phyloP scores from a whole-genome alignment of 441 rosid species.

The Erodium texanum region DNA sequence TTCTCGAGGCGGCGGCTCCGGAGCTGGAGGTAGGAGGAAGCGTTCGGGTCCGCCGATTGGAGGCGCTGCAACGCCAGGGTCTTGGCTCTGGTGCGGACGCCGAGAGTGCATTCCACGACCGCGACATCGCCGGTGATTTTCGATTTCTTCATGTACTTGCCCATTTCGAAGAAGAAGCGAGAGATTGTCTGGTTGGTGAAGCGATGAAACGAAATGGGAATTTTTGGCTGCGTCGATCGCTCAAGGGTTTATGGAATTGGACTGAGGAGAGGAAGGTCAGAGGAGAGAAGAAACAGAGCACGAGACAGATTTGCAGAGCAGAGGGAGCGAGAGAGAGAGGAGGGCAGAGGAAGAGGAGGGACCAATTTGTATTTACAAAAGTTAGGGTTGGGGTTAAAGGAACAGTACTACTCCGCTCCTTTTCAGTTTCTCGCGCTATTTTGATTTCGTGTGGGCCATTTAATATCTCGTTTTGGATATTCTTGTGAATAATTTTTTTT shows the following conservation, averaged over 20 bases:
- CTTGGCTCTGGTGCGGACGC: constrained; percentile 51
- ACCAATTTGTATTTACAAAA: background rate
- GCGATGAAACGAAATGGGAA: background rate
- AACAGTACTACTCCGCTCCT: background rate
- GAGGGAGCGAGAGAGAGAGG: background rate
- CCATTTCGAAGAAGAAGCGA: constrained; percentile 23
- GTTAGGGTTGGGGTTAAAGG: constrained; percentile 31
- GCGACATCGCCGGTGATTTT: constrained; percentile 26
- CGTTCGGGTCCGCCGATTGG: constrained; percentile 22
- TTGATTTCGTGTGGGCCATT: background rate
- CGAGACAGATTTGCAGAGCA: background rate
- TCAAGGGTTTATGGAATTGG: background rate
- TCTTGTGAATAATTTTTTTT: too few species aligned
- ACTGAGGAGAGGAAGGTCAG: too few species aligned
- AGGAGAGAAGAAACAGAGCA: background rate
- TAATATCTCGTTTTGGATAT: background rate
- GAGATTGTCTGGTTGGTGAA: background rate
- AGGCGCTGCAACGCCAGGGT: constrained; percentile 50
- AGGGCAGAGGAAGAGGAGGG: background rate
- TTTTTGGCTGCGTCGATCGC: background rate
- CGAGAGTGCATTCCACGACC: constrained; percentile 30
- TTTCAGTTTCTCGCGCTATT: background rate
- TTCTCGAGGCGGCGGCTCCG: constrained; percentile 58
- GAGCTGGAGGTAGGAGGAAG: constrained; percentile 45
- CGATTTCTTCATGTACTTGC: constrained; percentile 55